Evolutionary conservation across 1,139 yeast genomes (phyloP), one percentile per base, ranked within the genome.

Genomic region (Candida mesenterica): DNA sequence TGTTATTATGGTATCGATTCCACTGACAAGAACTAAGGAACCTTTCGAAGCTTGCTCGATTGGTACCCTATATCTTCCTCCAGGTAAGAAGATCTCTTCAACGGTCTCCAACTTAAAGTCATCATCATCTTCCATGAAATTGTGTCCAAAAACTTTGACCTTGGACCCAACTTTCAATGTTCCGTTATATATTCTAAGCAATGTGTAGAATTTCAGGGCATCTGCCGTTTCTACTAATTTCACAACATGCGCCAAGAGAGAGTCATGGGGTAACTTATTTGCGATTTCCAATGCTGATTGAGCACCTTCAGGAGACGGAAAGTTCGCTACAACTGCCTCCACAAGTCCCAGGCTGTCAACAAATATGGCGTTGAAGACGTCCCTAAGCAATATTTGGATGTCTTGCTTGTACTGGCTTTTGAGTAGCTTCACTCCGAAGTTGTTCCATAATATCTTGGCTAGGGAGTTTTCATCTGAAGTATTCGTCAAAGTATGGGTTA

Each of bases 1-100:
- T 30, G 67, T 65, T 45, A 82, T 65, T 34, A 68, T 59, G 15
- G 66, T 46, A 35, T 79, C 80, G 19, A 83, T 61, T 1, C 95
- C 95, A 5, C 75, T 70, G 1, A 89, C 59, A 4, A 90, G 51
- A 0, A 79, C 92, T 38, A 88, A 61, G 20, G 75, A 72, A 0
- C 97, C 97, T 1, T 75, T 73, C 4, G 72, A 65, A 0, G 83
- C 79, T 16, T 68, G 66, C 1, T 69, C 62, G 0, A 85, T 69
- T 0, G 79, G 73, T 0, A 82, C 60, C 24, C 70, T 72, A 53
- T 86, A 89, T 42, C 96, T 68, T 0, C 92, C 92, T 33, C 88
- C 82, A 16, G 87, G 73, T 2, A 88, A 47, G 48, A 68, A 80
- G 9, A 89, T 56, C 5, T 68, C 74, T 4, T 65, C 63, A 3